Evolutionary conservation across 1,284 basidiomycete species (phyloP).

Genomic region (Ganoderma leucocontextum): DNA sequence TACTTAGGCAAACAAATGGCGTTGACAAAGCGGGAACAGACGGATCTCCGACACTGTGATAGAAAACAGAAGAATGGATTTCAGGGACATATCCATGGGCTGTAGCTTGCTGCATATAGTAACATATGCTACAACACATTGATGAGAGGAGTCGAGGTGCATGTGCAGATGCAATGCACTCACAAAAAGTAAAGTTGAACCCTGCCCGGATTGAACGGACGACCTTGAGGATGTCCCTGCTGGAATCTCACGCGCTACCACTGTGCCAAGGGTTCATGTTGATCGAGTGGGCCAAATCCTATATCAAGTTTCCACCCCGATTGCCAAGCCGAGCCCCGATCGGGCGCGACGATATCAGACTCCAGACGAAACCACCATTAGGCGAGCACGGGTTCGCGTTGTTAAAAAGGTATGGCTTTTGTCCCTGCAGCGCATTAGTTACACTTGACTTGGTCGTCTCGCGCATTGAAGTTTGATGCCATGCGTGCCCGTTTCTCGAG

Average conservation of each 20-base stretch:
- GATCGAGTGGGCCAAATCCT: not conserved
- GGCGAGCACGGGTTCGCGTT: not conserved
- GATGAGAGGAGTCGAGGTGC: too few species aligned
- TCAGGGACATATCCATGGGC: too few species aligned
- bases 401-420: not conserved
- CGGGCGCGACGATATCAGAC: not conserved
- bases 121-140: too few species aligned
- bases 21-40: not conserved
- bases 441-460: too few species aligned
- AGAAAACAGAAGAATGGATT: too few species aligned
- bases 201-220: constrained; percentile 45
- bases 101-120: too few species aligned
- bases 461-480: not conserved
- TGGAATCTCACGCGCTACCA: constrained; percentile 37
- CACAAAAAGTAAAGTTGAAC: too few species aligned
- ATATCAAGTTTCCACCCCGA: not conserved
- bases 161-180: too few species aligned
- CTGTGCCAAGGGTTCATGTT: constrained; percentile 35
- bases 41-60: too few species aligned
- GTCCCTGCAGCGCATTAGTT: too few species aligned
- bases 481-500: not conserved
- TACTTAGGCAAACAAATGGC: not conserved
- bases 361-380: not conserved
- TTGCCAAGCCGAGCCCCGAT: not conserved
- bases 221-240: constrained; percentile 40